A percentile compares a stretch with the other conserved stretches of the same genome.
phyloP scores from a whole-genome alignment of 106 monocot genomes.

The Dendrobium nobile region DNA sequence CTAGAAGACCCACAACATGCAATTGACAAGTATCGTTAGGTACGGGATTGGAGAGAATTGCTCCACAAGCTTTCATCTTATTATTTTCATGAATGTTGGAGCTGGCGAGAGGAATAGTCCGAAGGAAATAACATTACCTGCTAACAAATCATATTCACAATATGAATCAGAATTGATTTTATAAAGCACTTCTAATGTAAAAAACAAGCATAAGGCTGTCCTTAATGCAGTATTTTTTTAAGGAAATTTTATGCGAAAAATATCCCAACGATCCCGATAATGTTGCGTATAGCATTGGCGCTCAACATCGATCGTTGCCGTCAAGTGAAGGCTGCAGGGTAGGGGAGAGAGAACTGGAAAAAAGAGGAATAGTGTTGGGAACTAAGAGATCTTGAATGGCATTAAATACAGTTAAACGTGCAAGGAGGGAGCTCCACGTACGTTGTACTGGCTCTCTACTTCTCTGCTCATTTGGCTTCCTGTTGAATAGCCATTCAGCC shows the following conservation, averaged over 20 bases:
- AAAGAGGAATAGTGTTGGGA: too few relatives aligned
- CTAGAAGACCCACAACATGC: constrained; percentile 53
- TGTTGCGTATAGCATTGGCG: constrained; percentile 9
- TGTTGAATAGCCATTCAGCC: too few relatives aligned
- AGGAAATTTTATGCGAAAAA: background rate
- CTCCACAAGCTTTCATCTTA: constrained; percentile 40
- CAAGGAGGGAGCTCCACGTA: too few relatives aligned
- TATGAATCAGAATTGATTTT: too few relatives aligned
- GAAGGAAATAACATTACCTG: constrained; percentile 49
- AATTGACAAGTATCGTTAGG: constrained; percentile 43
- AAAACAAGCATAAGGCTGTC: too few relatives aligned
- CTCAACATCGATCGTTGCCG: constrained; percentile 19
- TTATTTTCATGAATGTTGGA: constrained; percentile 40
- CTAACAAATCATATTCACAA: background rate
- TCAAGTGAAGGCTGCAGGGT: too few relatives aligned
- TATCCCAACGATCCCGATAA: constrained; percentile 48
- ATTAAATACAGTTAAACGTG: too few relatives aligned
- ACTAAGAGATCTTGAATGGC: too few relatives aligned
- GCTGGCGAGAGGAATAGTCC: constrained; percentile 52
- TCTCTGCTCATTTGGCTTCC: too few relatives aligned
- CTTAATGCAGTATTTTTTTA: too few relatives aligned
- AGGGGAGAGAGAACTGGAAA: too few relatives aligned
- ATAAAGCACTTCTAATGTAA: background rate
- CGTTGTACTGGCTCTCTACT: too few relatives aligned
- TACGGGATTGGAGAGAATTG: constrained; percentile 46